Percentiles rank a stretch among this genome's conserved stretches.
These are phyloP conservation scores for Wickerhamomyces sp. DNA, from an alignment of 1,139 yeast genomes.

Conservation along the genomic window DNA sequence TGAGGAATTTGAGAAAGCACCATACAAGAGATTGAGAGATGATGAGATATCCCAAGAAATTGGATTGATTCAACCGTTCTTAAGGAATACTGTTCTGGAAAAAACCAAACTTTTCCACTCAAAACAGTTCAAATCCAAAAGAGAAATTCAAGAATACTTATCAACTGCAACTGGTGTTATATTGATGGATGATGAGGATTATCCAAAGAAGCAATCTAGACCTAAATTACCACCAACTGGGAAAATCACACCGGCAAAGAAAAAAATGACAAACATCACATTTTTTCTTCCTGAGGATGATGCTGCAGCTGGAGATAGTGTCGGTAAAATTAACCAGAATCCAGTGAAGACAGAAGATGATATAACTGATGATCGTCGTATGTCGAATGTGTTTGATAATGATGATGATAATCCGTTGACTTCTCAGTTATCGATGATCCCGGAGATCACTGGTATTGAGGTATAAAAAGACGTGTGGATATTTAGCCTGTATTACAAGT, in stretches of 20 bases:
- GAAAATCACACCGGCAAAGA: constrained; percentile 68
- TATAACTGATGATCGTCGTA: not conserved
- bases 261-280: constrained; percentile 48
- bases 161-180: constrained; percentile 20
- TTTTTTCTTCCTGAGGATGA: constrained; percentile 39
- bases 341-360: not conserved
- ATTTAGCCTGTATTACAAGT: no score
- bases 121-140: constrained; percentile 52
- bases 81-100: constrained; percentile 44
- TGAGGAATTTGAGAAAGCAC: constrained; percentile 55
- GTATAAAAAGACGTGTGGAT: not conserved
- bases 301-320: not conserved
- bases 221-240: constrained; percentile 94
- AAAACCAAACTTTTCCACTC: constrained; percentile 41
- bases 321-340: not conserved
- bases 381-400: not conserved
- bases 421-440: not conserved
- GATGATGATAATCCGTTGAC: not conserved
- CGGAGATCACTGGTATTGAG: not conserved
- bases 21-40: constrained; percentile 44
- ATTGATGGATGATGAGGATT: constrained; percentile 37
- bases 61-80: constrained; percentile 56
- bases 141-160: constrained; percentile 33
- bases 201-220: constrained; percentile 63
- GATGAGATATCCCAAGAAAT: constrained; percentile 50